phyloP scores from a whole-genome alignment of 345 rosid genomes.

The Lumnitzera racemosa region DNA sequence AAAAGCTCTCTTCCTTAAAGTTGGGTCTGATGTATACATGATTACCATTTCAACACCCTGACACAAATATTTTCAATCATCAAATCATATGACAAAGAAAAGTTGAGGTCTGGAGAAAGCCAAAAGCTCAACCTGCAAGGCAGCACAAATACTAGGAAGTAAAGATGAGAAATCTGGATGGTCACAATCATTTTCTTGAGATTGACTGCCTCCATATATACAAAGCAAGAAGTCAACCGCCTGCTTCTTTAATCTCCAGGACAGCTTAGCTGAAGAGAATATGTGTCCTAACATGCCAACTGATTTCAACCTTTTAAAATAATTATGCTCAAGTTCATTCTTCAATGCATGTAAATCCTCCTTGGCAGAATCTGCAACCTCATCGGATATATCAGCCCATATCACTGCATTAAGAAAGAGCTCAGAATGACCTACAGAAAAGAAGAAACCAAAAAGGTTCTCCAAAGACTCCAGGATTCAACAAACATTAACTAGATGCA shows the following conservation, averaged over 20 bases:
- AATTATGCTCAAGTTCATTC: slow-evolving; percentile 49
- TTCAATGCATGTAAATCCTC: slow-evolving; percentile 32
- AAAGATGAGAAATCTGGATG: slow-evolving; percentile 40
- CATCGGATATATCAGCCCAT: slow-evolving; percentile 48
- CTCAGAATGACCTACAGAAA: background rate
- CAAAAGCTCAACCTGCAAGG: slow-evolving; percentile 50
- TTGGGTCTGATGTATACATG: slow-evolving; percentile 45
- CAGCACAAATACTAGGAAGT: slow-evolving; percentile 52
- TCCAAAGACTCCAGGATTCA: background rate
- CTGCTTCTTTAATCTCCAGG: slow-evolving; percentile 65
- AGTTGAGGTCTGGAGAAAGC: slow-evolving; percentile 8
- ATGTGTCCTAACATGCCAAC: slow-evolving; percentile 64
- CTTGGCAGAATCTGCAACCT: slow-evolving; percentile 39
- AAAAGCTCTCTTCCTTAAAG: slow-evolving; percentile 60
- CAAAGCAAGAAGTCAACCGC: slow-evolving; percentile 57
- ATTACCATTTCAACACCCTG: slow-evolving; percentile 55
- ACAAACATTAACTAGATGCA: background rate
- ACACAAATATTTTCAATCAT: slow-evolving; percentile 9
- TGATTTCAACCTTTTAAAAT: slow-evolving; percentile 67
- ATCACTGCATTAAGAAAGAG: slow-evolving; percentile 37
- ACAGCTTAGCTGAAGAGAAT: slow-evolving; percentile 42
- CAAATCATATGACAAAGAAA: slow-evolving; percentile 4
- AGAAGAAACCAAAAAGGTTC: background rate
- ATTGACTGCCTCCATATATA: slow-evolving; percentile 37
- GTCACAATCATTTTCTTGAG: slow-evolving; percentile 23